Evolutionary conservation across 805 yeast species (phyloP).

Genomic region (Kuraishia piskuri): DNA sequence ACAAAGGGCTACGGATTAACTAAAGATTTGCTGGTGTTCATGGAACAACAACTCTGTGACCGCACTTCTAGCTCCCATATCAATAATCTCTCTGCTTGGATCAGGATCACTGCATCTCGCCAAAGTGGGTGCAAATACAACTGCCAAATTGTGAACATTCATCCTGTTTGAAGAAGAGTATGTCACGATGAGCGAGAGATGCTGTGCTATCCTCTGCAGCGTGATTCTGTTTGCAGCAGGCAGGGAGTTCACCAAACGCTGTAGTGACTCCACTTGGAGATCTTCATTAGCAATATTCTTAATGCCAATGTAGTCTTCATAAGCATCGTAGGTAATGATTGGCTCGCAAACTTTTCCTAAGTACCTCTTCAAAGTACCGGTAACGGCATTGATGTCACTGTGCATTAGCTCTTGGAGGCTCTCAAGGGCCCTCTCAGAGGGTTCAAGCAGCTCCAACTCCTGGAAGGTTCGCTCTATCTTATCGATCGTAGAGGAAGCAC

Average conservation of each 20-base stretch:
- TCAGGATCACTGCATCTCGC: conserved; percentile 54
- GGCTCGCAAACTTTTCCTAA: conserved; percentile 81
- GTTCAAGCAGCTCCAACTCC: conserved; percentile 14
- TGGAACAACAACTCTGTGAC: conserved; percentile 65
- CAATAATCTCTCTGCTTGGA: conserved; percentile 76
- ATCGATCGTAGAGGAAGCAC: conserved; percentile 62
- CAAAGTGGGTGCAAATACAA: conserved; percentile 92
- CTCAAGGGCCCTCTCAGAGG: conserved; percentile 21
- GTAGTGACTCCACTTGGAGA: conserved; percentile 33
- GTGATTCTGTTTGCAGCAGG: conserved; percentile 64
- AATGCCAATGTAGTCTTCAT: conserved; percentile 57
- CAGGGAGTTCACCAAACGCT: conserved; percentile 35
- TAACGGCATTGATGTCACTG: conserved; percentile 79
- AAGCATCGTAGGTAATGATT: conserved; percentile 60
- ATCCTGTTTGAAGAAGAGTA: conserved; percentile 58
- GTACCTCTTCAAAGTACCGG: conserved; percentile 82
- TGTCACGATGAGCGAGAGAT: conserved; percentile 51
- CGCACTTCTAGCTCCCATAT: conserved; percentile 74
- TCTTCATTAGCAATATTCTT: conserved; percentile 23
- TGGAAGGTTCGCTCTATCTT: conserved; percentile 24
- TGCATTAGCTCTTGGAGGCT: conserved; percentile 26
- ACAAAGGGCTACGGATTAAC: conserved; percentile 5
- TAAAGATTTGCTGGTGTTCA: conserved; percentile 33
- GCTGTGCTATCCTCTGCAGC: conserved; percentile 49
- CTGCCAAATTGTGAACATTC: conserved; percentile 75